Evolutionary conservation across 2,329 filamentous ascomycete genomes (phyloP), one percentile per base, ranked within the genome.

Genomic region (Alternaria brassicae): DNA sequence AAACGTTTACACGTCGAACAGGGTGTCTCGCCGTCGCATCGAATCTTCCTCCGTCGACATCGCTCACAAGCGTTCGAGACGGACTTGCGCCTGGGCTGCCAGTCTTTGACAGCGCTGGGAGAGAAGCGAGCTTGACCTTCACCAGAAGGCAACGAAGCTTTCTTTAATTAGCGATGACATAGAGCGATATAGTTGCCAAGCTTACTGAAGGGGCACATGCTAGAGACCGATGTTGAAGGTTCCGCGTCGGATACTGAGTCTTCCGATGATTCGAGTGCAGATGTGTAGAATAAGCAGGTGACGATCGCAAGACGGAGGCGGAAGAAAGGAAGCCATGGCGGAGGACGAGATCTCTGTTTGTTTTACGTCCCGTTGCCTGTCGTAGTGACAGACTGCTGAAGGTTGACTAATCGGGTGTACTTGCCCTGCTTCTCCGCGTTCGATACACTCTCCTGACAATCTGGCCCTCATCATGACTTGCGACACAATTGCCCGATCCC

Each of bases 51-150:
- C 28, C 75, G 64, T 27, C 75, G 66, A 59, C 75, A 77, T 19
- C 75, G 62, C 60, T 77, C 75, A 58, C 75, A 77, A 15, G 75
- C 75, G 56, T 77, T 77, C 40, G 74, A 75, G 9, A 77, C 75
- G 6, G 74, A 76, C 65, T 77, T 77, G 32, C 73, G 59, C 25
- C 75, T 57, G 2, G 75, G 72, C 32, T 75, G 73, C 75, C 75
- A 77, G 44, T 77, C 72, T 47, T 69, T 71, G 19, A 76, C 71
- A 27, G 72, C 63, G 23, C 66, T 64, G 4, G 74, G 73, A 17
- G 73, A 74, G 62, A 73, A 74, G 47, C 69, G 63, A 49, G 54
- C 64, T 9, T 72, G 71, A 2, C 69, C 72, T 54, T 77, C 74
- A 28, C 68, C 72, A 13, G 63, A 50, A 49, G 74, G 74, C 21